Conservation (phyloP, 768 basidiomycete genomes). For the Neoboletus magnificus region DNA sequence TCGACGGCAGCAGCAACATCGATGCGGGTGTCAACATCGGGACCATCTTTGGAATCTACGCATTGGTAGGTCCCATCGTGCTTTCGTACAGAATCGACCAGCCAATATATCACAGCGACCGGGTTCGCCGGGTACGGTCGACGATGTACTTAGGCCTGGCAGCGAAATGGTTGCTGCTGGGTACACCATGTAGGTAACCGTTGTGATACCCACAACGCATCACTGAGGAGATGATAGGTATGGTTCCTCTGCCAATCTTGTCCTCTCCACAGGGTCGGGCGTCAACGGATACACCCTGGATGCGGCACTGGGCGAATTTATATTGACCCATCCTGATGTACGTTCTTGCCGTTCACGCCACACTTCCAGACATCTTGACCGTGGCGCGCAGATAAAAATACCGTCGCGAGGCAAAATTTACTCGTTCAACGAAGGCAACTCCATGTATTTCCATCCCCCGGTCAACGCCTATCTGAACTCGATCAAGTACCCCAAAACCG, state of each 20-base stretch:
- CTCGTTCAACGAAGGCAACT: constrained; percentile 99
- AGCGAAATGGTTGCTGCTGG: constrained; percentile 97
- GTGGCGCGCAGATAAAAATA: constrained; percentile 69
- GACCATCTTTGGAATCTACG: constrained; percentile 97
- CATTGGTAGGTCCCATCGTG: constrained; percentile 56
- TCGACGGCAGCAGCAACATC: constrained; percentile 95
- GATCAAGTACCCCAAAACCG: constrained; percentile 82
- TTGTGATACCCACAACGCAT: background rate
- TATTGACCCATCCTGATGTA: constrained; percentile 95
- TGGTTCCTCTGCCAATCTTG: constrained; percentile 95
- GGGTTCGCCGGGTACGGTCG: constrained; percentile 74
- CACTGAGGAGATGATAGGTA: constrained; percentile 45
- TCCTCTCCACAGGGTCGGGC: constrained; percentile 90
- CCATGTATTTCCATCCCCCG: constrained; percentile 87
- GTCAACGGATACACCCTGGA: constrained; percentile 99
- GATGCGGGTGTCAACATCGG: constrained; percentile 98
- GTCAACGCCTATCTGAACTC: constrained; percentile 80
- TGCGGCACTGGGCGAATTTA: constrained; percentile 93
- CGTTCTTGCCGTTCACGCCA: constrained; percentile 21
- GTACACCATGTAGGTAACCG: constrained; percentile 81
- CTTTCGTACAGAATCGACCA: background rate
- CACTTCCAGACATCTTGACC: background rate
- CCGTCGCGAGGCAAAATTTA: constrained; percentile 97
- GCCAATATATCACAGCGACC: constrained; percentile 46
- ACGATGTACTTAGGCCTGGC: constrained; percentile 91